These are phyloP conservation scores for Nidula microcarpa DNA, from an alignment of 768 basidiomycete species.

Conservation along the genomic window DNA sequence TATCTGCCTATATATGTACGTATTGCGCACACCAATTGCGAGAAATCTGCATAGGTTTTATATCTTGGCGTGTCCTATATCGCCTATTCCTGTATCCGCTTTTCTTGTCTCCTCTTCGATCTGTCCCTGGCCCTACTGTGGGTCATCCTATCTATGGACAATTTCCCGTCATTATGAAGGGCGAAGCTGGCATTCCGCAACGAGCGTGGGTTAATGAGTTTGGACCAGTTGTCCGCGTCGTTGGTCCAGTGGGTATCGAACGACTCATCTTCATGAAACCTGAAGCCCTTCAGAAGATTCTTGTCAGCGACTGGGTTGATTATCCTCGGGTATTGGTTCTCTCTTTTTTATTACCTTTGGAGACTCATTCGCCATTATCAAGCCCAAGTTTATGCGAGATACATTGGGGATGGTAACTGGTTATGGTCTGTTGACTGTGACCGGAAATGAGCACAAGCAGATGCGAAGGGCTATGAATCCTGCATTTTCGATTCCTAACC, in stretches of 20 bases:
- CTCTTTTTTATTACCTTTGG: background rate
- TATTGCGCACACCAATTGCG: background rate
- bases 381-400: slow-evolving; percentile 43
- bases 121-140: slow-evolving; percentile 21
- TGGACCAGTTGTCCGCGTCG: slow-evolving; percentile 38
- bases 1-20: background rate
- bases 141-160: slow-evolving; percentile 31
- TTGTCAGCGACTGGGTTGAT: slow-evolving; percentile 41
- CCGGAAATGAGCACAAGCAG: slow-evolving; percentile 43
- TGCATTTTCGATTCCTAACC: slow-evolving; percentile 44
- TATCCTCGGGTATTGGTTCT: slow-evolving; percentile 34
- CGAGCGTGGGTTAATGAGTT: slow-evolving; percentile 43
- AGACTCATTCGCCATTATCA: background rate
- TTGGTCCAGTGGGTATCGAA: slow-evolving; percentile 44
- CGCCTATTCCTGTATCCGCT: slow-evolving; percentile 25
- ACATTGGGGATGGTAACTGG: slow-evolving; percentile 39
- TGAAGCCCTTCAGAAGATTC: slow-evolving; percentile 40
- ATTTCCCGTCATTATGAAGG: slow-evolving; percentile 28
- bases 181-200: slow-evolving; percentile 40
- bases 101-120: slow-evolving; percentile 22
- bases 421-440: slow-evolving; percentile 44
- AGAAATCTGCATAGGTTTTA: background rate
- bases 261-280: slow-evolving; percentile 40
- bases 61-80: slow-evolving; percentile 11
- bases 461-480: slow-evolving; percentile 52